phyloP scores from a whole-genome alignment of 1,284 basidiomycete species.

The Ceratobasidium theobromae region DNA sequence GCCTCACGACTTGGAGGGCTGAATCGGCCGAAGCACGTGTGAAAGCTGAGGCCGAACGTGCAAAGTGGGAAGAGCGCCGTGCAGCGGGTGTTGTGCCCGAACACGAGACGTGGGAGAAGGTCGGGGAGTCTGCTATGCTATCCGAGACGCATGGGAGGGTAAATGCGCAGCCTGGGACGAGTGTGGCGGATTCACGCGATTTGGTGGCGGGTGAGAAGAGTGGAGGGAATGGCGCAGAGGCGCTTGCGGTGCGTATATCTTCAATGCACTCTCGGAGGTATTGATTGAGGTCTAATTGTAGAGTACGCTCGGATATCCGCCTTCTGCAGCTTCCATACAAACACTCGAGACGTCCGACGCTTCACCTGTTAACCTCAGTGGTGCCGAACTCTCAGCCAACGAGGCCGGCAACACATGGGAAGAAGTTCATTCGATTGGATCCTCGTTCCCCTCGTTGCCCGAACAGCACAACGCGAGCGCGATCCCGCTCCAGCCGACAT shows the following conservation, averaged over 20 bases:
- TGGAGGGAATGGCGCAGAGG: constrained; percentile 41
- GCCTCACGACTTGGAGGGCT: constrained; percentile 69
- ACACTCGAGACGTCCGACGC: constrained; percentile 21
- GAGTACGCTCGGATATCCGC: constrained; percentile 24
- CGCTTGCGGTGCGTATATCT: constrained; percentile 40
- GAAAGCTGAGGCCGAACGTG: constrained; percentile 73
- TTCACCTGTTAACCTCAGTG: constrained; percentile 24
- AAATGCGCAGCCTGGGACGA: constrained; percentile 43
- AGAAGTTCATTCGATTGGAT: constrained; percentile 41
- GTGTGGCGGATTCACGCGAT: constrained; percentile 51
- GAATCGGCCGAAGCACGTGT: constrained; percentile 71
- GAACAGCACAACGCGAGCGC: constrained; percentile 33
- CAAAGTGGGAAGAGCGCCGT: constrained; percentile 58
- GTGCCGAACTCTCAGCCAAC: constrained; percentile 27
- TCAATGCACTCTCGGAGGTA: background rate
- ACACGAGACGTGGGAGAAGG: constrained; percentile 38
- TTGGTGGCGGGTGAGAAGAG: constrained; percentile 50
- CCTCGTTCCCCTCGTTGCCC: constrained; percentile 38
- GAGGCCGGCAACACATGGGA: constrained; percentile 33
- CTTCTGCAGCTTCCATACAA: constrained; percentile 24
- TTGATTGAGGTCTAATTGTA: background rate
- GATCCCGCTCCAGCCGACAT: constrained; percentile 34
- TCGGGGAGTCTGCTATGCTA: no score
- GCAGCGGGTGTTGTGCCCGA: constrained; percentile 37
- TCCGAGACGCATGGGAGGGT: constrained; percentile 11